phyloP scores from a whole-genome alignment of 495 filamentous ascomycete species.

The Parathielavia appendiculata region DNA sequence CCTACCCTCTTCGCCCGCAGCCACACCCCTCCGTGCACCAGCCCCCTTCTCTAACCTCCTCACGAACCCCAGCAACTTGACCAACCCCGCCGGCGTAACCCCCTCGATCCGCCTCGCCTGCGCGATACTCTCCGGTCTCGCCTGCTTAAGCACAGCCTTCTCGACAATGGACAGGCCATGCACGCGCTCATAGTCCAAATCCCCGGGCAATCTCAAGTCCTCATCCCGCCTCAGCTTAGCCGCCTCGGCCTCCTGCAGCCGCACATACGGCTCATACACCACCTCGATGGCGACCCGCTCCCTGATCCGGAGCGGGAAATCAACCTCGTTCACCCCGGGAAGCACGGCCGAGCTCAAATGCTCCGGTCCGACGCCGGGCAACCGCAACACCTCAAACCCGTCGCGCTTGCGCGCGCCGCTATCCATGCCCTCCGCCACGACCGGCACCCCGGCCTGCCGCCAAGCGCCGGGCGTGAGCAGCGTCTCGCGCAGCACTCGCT shows the following conservation, averaged over 20 bases:
- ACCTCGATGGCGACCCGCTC: conserved; percentile 72
- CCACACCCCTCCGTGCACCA: not conserved
- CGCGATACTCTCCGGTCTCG: conserved; percentile 75
- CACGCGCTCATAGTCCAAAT: conserved; percentile 71
- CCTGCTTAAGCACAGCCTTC: conserved; percentile 57
- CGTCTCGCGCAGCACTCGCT: conserved; percentile 50
- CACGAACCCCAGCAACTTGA: conserved; percentile 54
- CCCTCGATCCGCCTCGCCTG: conserved; percentile 88
- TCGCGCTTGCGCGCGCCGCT: conserved; percentile 48
- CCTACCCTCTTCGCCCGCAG: conserved; percentile 2
- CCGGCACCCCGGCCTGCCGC: conserved; percentile 61
- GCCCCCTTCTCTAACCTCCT: conserved; percentile 19
- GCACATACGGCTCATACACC: conserved; percentile 78
- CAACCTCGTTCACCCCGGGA: conserved; percentile 38
- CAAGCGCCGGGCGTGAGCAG: conserved; percentile 56
- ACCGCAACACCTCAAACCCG: conserved; percentile 71
- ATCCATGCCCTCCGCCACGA: conserved; percentile 26
- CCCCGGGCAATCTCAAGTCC: conserved; percentile 60
- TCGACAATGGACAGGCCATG: conserved; percentile 75
- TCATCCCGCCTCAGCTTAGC: conserved; percentile 70
- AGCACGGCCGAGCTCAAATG: conserved; percentile 47
- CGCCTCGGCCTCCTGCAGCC: conserved; percentile 59
- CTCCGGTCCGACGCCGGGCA: conserved; percentile 41
- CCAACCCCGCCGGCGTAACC: conserved; percentile 55
- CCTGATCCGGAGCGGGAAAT: conserved; percentile 51